phyloP scores from a whole-genome alignment of 495 filamentous ascomycete species.

The Hypoxylon perforatum region DNA sequence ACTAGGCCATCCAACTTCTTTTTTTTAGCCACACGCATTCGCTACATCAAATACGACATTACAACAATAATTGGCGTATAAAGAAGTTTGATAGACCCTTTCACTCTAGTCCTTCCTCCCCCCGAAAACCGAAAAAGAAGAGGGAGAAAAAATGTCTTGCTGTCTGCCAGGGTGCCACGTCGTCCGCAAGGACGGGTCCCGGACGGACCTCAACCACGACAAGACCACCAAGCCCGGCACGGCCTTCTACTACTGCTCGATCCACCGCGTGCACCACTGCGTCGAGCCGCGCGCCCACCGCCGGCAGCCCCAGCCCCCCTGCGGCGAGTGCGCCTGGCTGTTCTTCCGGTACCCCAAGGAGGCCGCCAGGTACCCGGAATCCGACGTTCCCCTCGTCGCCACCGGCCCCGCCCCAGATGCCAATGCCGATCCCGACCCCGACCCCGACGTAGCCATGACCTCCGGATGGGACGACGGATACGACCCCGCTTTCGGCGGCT shows the following conservation, averaged over 20 bases:
- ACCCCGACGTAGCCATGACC: background rate
- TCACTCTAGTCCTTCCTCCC: no score
- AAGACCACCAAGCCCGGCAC: conserved; percentile 26
- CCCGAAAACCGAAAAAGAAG: background rate
- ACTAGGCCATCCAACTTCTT: background rate
- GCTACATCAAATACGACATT: no score
- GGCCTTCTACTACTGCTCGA: conserved; percentile 37
- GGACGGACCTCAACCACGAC: conserved; percentile 33
- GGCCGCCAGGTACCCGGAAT: conserved; percentile 24
- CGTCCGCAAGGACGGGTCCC: conserved; percentile 26
- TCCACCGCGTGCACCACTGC: conserved; percentile 37
- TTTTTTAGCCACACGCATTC: background rate
- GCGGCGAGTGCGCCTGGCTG: conserved; percentile 41
- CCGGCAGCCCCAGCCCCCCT: conserved; percentile 30
- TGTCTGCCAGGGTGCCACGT: conserved; percentile 23
- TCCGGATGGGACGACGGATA: background rate
- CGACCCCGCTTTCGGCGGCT: background rate
- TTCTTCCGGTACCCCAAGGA: conserved; percentile 35
- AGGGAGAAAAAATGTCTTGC: conserved; percentile 32
- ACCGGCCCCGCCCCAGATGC: conserved; percentile 1
- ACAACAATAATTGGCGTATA: no score
- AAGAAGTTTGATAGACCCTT: no score
- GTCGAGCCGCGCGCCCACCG: conserved; percentile 19
- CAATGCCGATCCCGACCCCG: background rate
- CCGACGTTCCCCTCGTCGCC: conserved; percentile 18